Evolutionary conservation across 768 basidiomycete genomes (phyloP).

Genomic region (Boletus tomentosulus): DNA sequence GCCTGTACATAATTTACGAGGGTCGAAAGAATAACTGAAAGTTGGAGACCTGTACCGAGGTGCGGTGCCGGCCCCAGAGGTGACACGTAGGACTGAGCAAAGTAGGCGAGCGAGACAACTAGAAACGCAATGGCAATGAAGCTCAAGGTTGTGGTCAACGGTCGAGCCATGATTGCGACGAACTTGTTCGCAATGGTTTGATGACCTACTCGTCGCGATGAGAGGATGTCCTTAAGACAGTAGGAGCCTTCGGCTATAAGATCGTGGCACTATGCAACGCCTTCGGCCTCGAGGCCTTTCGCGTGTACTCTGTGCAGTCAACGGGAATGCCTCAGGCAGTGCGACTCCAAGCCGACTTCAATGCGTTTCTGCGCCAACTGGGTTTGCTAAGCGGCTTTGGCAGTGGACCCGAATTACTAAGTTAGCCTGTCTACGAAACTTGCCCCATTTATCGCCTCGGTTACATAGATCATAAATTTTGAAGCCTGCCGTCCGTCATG

Average conservation of each 20-base stretch:
- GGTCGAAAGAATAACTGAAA: constrained; percentile 23
- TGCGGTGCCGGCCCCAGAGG: constrained; percentile 31
- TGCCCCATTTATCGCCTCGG: too few species aligned
- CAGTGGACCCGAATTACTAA: neutral
- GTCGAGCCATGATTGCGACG: constrained; percentile 21
- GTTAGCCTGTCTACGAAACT: too few species aligned
- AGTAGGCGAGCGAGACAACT: constrained; percentile 29
- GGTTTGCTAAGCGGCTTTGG: too few species aligned
- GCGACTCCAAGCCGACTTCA: constrained; percentile 1
- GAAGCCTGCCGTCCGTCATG: too few species aligned
- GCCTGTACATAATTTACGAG: constrained; percentile 25
- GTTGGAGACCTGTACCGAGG: constrained; percentile 22
- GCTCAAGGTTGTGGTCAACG: constrained; percentile 11
- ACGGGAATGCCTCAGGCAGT: constrained; percentile 19
- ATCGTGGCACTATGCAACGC: constrained; percentile 11
- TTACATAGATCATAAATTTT: too few species aligned
- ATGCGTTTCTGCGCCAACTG: neutral
- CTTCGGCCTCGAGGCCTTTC: constrained; percentile 21
- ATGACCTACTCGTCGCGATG: constrained; percentile 3
- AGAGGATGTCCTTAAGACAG: constrained; percentile 1
- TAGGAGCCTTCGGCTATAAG: constrained; percentile 13
- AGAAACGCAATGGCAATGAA: constrained; percentile 23
- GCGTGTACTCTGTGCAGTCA: constrained; percentile 22
- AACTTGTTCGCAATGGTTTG: neutral
- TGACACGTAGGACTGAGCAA: constrained; percentile 28